Evolutionary conservation across 2,329 filamentous ascomycete species (phyloP), one percentile per base, ranked within the genome.

Genomic region (Colletotrichum chlorophyti): DNA sequence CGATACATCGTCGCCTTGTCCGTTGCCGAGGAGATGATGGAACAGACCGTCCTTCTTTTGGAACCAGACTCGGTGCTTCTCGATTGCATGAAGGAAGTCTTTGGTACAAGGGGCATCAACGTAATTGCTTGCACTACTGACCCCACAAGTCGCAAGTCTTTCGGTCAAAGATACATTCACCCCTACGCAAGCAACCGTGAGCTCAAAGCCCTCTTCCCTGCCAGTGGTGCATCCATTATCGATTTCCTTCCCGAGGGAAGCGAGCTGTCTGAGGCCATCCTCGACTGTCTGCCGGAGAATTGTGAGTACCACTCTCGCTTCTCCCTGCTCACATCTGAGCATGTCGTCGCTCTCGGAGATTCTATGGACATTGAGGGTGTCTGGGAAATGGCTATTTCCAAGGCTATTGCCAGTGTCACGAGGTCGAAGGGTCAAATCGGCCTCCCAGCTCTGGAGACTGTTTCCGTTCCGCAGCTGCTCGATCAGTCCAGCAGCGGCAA

Each of bases 61-160:
- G 70, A 73, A 2, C 68, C 75, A 0, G 74, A 76, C 32, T 31
- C 58, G 0, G 45, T 68, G 19, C 66, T 76, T 3, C 41, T 66
- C 14, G 58, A 65, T 5, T 72, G 66, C 19, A 52, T 69, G 6
- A 53, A 57, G 15, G 65, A 68, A 26, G 27, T 73, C 6, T 40
- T 64, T 1, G 40, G 35, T 34, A 41, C 37, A 3, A 50, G 38
- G 6, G 62, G 50, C 5, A 42, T 58, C 9, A 24, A 14, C 4
- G 49, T 72, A 6, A 57, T 62, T 7, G 61, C 62, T 1, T 70
- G 64, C 53, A 62, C 67, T 3, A 70, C 66, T 0, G 59, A 65
- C 14, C 29, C 51, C 1, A n/a, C 38, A 5, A 48, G 43, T 11
- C 53, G 32, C 34, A 46, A 59, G 10, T 27, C 55, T 0, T 12